Percentiles rank a stretch among this genome's conserved stretches.
Conservation (phyloP, 371 early-diverging fungal genomes). For the Haplosporangium sp. region DNA sequence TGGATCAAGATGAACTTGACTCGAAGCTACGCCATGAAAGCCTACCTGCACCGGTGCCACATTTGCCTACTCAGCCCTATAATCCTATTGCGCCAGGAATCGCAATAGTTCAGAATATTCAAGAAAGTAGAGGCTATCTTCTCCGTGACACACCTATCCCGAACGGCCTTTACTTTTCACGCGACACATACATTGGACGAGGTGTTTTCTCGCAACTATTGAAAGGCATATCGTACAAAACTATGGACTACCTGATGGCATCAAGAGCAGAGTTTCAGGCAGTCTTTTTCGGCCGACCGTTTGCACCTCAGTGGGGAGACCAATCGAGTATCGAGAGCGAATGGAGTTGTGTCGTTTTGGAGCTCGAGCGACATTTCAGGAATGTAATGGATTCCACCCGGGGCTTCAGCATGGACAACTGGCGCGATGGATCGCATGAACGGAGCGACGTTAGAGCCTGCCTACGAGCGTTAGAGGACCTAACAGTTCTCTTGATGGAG, state of each 20-base stretch:
- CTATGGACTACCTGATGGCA: not conserved
- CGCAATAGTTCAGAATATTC: not conserved
- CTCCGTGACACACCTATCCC: conserved; percentile 3
- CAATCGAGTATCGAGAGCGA: conserved; percentile 13
- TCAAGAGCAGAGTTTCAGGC: not conserved
- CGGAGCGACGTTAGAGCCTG: not conserved
- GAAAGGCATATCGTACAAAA: not conserved
- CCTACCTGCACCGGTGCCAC: not conserved
- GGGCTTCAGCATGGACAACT: not conserved
- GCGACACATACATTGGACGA: conserved; percentile 37
- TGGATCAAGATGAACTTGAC: not conserved
- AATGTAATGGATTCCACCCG: not conserved
- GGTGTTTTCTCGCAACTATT: conserved; percentile 23
- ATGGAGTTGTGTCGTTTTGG: conserved; percentile 3
- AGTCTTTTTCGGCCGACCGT: conserved; percentile 17
- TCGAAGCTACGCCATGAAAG: not conserved
- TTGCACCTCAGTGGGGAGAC: conserved; percentile 17
- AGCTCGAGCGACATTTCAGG: conserved; percentile 1
- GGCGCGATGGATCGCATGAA: not conserved
- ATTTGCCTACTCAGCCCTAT: not conserved
- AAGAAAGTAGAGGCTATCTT: not conserved
- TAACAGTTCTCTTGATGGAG: conserved; percentile 22
- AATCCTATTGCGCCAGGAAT: not conserved
- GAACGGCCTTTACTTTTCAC: conserved; percentile 33
- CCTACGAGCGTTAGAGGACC: conserved; percentile 11